These are phyloP conservation scores for Hypoxylon lienhwacheense DNA, from an alignment of 495 filamentous ascomycete genomes.

Conservation along the genomic window DNA sequence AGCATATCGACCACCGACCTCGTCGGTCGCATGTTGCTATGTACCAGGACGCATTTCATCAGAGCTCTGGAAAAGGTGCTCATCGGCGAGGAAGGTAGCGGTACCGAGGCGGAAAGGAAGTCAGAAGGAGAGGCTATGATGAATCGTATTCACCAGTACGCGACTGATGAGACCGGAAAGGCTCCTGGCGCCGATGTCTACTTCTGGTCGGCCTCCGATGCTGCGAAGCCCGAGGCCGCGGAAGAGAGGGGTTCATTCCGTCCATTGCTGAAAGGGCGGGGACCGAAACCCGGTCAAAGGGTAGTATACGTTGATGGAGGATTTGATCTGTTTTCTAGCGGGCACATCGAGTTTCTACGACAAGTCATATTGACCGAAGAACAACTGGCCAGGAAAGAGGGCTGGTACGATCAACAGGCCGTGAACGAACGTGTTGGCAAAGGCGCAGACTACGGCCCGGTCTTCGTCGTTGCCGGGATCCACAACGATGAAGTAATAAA, in stretches of 20 bases:
- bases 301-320: constrained; percentile 95
- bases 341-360: constrained; percentile 92
- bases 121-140: constrained; percentile 60
- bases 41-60: constrained; percentile 86
- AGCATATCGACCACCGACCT: constrained; percentile 97
- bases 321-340: constrained; percentile 95
- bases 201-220: constrained; percentile 66
- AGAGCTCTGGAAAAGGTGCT: constrained; percentile 69
- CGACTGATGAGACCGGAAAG: constrained; percentile 76
- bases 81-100: constrained; percentile 69
- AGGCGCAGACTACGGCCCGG: constrained; percentile 73
- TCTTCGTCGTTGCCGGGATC: constrained; percentile 85
- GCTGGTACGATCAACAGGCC: constrained; percentile 72
- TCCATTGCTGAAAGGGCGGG: constrained; percentile 64
- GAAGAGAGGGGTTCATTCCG: constrained; percentile 62
- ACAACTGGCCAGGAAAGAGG: constrained; percentile 59
- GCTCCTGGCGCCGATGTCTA: constrained; percentile 74
- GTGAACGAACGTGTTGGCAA: constrained; percentile 62
- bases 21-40: constrained; percentile 94
- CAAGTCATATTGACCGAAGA: constrained; percentile 72
- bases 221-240: constrained; percentile 52
- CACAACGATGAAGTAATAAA: constrained; percentile 96
- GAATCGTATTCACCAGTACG: constrained; percentile 78
- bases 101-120: constrained; percentile 65
- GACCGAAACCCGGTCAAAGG: constrained; percentile 72